Base-by-base conservation (phyloP, 1,284 basidiomycete species). In the Wolfiporia cocos region DNA sequence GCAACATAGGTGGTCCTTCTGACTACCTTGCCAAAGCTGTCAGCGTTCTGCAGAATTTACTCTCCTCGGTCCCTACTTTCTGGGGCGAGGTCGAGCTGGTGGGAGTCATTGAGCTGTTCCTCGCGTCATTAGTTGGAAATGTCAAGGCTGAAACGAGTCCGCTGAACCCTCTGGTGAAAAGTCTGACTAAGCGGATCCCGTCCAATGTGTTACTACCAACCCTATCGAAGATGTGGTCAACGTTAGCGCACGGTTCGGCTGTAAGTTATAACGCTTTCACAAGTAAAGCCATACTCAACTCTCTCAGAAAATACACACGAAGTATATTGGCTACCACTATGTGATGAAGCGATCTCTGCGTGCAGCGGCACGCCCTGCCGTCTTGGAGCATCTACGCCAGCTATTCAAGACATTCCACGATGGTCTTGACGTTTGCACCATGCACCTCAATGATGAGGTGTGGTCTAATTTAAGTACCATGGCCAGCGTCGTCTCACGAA, bases 341-440 rank as follows among this genome's bases (percentile, higher is more conserved):
- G 53, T 92, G 0, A 61, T 92, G 34, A 76, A 78, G 49, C 72
- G 80, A 32, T 71, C 76, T 0, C 59, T 95, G 21, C 81, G 78
- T 11, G 71, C 74, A 37, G 79, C 87, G 4, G 69, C 78, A 41
- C 73, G 87, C 15, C 62, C 74, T 3, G 73, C 76, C 5, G 73
- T 97, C 2, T 66, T 82, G 5, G 78, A 83, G 21, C 73, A 88
- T 42, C 65, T 94, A 45, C 85, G 88, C 37, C 51, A 72, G 1
- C 57, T 91, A 28, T 95, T 92, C 69, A 86, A 83, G 45, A 74
- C 91, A 39, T 88, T 96, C 70, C 67, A 96, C 34, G 78, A 84
- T 21, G 83, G 82, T 2, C 84, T 97, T 49, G 86, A 90, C 49
- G 55, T 81, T 5, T 72, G 77, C 32, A 66, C 63, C 49, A n/a